phyloP scores from a whole-genome alignment of 331 rosid genomes.

The Cydonia oblonga region DNA sequence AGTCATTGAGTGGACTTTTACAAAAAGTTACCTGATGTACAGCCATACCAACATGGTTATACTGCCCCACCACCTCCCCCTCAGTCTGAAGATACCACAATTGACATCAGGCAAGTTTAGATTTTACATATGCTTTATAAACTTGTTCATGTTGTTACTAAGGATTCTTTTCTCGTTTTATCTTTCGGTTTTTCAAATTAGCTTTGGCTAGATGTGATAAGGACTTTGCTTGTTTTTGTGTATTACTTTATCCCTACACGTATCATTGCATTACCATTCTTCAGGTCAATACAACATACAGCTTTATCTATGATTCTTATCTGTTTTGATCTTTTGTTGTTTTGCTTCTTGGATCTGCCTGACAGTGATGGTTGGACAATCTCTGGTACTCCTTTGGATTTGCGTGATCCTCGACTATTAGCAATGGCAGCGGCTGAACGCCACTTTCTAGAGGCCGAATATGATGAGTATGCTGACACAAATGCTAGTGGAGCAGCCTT shows the following conservation, averaged over 20 bases:
- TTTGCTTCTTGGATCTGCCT: conserved; percentile 8
- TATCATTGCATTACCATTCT: not conserved
- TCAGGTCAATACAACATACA: not conserved
- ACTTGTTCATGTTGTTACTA: not conserved
- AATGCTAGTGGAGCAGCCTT: conserved; percentile 32
- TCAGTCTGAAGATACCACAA: conserved; percentile 35
- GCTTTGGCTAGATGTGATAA: not conserved
- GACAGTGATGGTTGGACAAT: conserved; percentile 45
- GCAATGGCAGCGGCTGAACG: conserved; percentile 51
- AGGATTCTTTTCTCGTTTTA: not conserved
- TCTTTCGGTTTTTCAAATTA: not conserved
- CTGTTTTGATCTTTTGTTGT: conserved; percentile 4
- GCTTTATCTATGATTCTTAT: not conserved
- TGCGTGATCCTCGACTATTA: conserved; percentile 40
- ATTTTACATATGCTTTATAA: not conserved
- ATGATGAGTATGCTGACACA: conserved; percentile 36
- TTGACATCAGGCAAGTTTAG: conserved; percentile 42
- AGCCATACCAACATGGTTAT: conserved; percentile 40
- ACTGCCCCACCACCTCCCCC: conserved; percentile 30
- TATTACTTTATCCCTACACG: not conserved
- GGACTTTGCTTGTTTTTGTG: not conserved
- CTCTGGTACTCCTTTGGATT: conserved; percentile 40
- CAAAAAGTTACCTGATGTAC: conserved; percentile 8
- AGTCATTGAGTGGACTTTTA: conserved; percentile 2
- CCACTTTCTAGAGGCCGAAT: conserved; percentile 36